A percentile compares a stretch with the other conserved stretches of the same genome.
phyloP scores from a whole-genome alignment of 2,329 filamentous ascomycete species.

The Alternaria alternata region DNA sequence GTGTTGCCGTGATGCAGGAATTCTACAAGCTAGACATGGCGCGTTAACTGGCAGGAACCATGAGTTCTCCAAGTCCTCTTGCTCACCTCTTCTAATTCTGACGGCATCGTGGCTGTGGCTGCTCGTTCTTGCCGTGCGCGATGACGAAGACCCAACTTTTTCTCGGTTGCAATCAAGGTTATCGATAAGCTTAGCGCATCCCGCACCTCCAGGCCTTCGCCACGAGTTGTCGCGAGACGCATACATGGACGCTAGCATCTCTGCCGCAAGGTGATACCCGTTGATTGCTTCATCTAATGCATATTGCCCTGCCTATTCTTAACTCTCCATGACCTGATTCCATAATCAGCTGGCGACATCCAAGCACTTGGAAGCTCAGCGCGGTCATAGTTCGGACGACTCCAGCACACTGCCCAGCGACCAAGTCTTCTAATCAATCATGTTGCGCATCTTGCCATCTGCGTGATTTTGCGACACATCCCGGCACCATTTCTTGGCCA shows the following conservation, averaged over 20 bases:
- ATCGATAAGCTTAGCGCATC: slow-evolving; percentile 43
- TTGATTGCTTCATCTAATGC: slow-evolving; percentile 14
- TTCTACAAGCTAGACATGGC: slow-evolving; percentile 75
- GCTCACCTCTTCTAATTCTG: slow-evolving; percentile 59
- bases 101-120: slow-evolving; percentile 52
- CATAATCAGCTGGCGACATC: neutral
- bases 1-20: slow-evolving; percentile 93
- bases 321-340: neutral
- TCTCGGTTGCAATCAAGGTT: slow-evolving; percentile 35
- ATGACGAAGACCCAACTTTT: slow-evolving; percentile 40
- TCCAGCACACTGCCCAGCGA: slow-evolving; percentile 2
- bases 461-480: slow-evolving; percentile 4
- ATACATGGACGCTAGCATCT: slow-evolving; percentile 3
- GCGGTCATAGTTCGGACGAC: slow-evolving; percentile 1
- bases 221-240: slow-evolving; percentile 6
- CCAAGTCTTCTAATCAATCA: neutral
- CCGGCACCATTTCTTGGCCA: neutral
- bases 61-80: neutral
- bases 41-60: neutral
- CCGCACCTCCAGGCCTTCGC: slow-evolving; percentile 9
- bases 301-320: slow-evolving; percentile 18
- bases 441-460: neutral
- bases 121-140: slow-evolving; percentile 15
- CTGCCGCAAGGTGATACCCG: slow-evolving; percentile 9
- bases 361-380: slow-evolving; percentile 1